Conservation (phyloP, 2,329 filamentous ascomycete genomes). For the Diaporthe aspalathi region DNA sequence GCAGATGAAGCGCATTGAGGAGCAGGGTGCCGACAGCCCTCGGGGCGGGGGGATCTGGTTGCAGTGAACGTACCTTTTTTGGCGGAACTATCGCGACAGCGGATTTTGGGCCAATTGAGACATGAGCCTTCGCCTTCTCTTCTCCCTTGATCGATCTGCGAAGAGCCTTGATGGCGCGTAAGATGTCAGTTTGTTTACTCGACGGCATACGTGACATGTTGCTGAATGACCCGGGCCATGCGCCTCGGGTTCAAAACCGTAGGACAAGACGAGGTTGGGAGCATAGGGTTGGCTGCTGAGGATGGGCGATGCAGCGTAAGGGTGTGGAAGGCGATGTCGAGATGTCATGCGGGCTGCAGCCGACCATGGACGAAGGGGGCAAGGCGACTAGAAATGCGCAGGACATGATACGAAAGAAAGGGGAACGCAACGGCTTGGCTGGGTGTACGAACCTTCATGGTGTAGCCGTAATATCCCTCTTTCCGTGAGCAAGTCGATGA, state of each 20-base stretch:
- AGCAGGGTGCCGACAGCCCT: conserved; percentile 4
- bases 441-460: conserved; percentile 37
- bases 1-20: conserved; percentile 16
- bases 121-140: conserved; percentile 76
- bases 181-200: conserved; percentile 52
- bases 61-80: conserved; percentile 77
- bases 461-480: conserved; percentile 33
- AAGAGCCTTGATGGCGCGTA: conserved; percentile 73
- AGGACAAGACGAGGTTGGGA: background rate
- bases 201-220: conserved; percentile 25
- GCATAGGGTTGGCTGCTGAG: background rate
- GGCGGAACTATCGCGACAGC: conserved; percentile 90
- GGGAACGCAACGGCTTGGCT: conserved; percentile 1
- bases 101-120: conserved; percentile 85
- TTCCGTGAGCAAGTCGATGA: conserved; percentile 13
- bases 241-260: conserved; percentile 32
- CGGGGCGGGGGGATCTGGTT: background rate
- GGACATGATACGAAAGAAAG: background rate
- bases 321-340: background rate
- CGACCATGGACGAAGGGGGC: background rate
- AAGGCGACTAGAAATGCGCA: background rate
- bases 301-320: conserved; percentile 7
- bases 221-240: conserved; percentile 7
- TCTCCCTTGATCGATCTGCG: conserved; percentile 92
- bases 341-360: background rate